Evolutionary conservation across 305 asterid species (phyloP).

Genomic region (Rubia tinctorum): DNA sequence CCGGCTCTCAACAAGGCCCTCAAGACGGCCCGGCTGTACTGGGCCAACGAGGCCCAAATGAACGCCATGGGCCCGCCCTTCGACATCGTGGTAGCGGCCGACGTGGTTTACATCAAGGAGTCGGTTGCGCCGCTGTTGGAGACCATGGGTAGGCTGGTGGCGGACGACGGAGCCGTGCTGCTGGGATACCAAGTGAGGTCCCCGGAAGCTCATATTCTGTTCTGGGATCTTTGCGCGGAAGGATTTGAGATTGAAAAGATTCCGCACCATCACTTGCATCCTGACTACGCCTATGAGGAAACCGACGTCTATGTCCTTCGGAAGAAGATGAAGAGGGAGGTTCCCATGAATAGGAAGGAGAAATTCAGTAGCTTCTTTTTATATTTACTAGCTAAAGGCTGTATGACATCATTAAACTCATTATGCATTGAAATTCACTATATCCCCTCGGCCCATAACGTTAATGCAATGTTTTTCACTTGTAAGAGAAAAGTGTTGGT

Average conservation of each 20-base stretch:
- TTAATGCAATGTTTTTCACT: too few relatives aligned
- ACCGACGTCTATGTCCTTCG: constrained; percentile 69
- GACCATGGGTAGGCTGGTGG: constrained; percentile 61
- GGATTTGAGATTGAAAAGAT: constrained; percentile 65
- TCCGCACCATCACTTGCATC: constrained; percentile 83
- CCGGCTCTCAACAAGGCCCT: constrained; percentile 51
- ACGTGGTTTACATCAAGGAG: constrained; percentile 87
- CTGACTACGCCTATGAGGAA: constrained; percentile 83
- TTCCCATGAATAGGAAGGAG: background rate
- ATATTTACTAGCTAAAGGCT: background rate
- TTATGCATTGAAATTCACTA: too few relatives aligned
- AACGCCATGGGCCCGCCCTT: constrained; percentile 60
- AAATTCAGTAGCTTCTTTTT: background rate
- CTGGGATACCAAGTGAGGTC: constrained; percentile 86
- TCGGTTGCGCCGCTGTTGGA: constrained; percentile 63
- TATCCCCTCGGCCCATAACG: too few relatives aligned
- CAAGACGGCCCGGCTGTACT: constrained; percentile 59
- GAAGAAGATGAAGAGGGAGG: constrained; percentile 28
- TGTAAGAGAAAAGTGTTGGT: too few relatives aligned
- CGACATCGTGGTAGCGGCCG: constrained; percentile 75
- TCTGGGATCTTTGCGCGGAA: constrained; percentile 59
- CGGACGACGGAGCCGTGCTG: constrained; percentile 76
- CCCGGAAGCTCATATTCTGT: constrained; percentile 72
- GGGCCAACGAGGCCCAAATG: constrained; percentile 71
- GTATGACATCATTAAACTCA: too few relatives aligned